phyloP scores from a whole-genome alignment of 495 filamentous ascomycete genomes.

The Aspergillus nidulans region DNA sequence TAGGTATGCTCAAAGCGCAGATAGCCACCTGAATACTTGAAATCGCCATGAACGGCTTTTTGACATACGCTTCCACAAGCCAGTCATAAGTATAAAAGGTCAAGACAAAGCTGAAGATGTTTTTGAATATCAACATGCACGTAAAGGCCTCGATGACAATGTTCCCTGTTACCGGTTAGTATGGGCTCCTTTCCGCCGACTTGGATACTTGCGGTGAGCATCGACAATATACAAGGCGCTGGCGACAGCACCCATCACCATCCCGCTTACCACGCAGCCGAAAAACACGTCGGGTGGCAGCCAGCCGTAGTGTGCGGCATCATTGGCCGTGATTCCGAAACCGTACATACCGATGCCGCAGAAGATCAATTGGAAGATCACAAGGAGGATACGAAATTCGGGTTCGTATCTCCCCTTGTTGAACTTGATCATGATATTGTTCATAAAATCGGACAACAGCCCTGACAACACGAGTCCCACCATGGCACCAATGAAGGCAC shows the following conservation, averaged over 20 bases:
- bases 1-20: conserved; percentile 67
- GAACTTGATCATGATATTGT: conserved; percentile 60
- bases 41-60: conserved; percentile 63
- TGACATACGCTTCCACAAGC: conserved; percentile 57
- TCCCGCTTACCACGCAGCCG: conserved; percentile 70
- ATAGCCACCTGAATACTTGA: conserved; percentile 71
- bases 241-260: conserved; percentile 86
- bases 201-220: conserved; percentile 67
- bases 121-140: conserved; percentile 87
- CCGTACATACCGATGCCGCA: conserved; percentile 78
- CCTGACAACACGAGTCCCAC: conserved; percentile 73
- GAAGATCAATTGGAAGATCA: conserved; percentile 74
- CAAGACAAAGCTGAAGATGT: conserved; percentile 82
- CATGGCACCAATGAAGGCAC: conserved; percentile 79
- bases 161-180: conserved; percentile 48
- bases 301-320: conserved; percentile 61
- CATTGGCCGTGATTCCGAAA: conserved; percentile 65
- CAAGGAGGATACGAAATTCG: conserved; percentile 79
- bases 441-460: conserved; percentile 68
- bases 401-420: conserved; percentile 87
- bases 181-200: background rate
- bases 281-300: conserved; percentile 75
- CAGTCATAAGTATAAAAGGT: conserved; percentile 81
- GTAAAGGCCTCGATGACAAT: conserved; percentile 91
- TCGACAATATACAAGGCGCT: conserved; percentile 90